Evolutionary conservation across 2,329 filamentous ascomycete genomes (phyloP).

Genomic region (Arachnomyces sp.): DNA sequence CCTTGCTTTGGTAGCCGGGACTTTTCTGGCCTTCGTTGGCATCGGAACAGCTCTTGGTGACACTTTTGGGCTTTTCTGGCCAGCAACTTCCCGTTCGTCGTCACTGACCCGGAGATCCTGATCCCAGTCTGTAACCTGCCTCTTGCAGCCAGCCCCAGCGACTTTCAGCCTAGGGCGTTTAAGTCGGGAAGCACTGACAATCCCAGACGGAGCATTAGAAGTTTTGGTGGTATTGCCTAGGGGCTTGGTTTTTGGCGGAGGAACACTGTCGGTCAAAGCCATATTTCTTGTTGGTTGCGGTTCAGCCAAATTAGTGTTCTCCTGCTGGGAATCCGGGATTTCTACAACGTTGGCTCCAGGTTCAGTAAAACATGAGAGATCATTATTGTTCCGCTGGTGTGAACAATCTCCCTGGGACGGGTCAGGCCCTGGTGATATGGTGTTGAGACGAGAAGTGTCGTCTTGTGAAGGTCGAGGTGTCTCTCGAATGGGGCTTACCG

Average conservation of each 20-base stretch:
- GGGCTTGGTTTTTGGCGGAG: too few relatives aligned
- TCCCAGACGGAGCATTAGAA: too few relatives aligned
- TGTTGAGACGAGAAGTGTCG: neutral
- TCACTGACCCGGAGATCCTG: conserved; percentile 13
- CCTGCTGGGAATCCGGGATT: neutral
- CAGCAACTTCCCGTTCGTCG: neutral
- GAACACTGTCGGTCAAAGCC: too few relatives aligned
- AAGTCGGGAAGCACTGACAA: conserved; percentile 6
- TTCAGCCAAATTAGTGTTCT: neutral
- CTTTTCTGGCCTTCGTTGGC: conserved; percentile 8
- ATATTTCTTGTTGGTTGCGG: too few relatives aligned
- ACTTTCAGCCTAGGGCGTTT: conserved; percentile 12
- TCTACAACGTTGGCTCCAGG: neutral
- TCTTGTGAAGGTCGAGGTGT: conserved; percentile 6
- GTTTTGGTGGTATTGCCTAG: too few relatives aligned
- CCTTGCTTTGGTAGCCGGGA: neutral
- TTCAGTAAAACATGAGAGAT: neutral
- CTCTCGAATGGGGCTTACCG: conserved; percentile 7
- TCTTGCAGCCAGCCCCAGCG: conserved; percentile 1
- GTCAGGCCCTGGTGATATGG: too few relatives aligned
- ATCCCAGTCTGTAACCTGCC: conserved; percentile 11
- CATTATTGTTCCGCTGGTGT: neutral
- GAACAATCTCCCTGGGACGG: too few relatives aligned
- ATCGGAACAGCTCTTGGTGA: too few relatives aligned
- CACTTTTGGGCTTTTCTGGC: too few relatives aligned